Percentiles rank a stretch among this genome's conserved stretches.
Conservation (phyloP, 352 stramenopile species). For the Pythium aristosporum region DNA sequence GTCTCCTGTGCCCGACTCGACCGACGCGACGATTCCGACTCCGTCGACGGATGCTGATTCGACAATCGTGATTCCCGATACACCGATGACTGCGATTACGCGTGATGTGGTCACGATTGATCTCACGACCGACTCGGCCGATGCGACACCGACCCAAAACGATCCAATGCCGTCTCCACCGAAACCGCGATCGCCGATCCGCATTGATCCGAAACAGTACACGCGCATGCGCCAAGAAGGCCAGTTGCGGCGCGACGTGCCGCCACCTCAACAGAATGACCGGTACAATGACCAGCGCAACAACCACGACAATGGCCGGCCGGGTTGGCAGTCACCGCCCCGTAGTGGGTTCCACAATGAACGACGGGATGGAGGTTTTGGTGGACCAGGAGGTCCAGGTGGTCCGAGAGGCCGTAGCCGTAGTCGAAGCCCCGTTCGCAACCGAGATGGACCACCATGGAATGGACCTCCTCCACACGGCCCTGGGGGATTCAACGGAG, state of each 20-base stretch:
- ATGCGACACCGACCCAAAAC: background rate
- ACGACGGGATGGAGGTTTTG: background rate
- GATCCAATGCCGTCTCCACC: background rate
- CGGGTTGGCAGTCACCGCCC: conserved; percentile 8
- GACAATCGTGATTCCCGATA: background rate
- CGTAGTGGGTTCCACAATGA: conserved; percentile 8
- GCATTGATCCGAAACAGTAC: conserved; percentile 16
- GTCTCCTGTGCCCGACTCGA: background rate
- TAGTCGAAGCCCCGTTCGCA: conserved; percentile 18
- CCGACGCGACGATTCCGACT: background rate
- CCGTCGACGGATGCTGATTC: background rate
- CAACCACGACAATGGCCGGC: background rate
- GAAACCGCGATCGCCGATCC: conserved; percentile 11
- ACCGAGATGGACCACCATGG: conserved; percentile 10
- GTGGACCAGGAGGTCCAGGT: background rate
- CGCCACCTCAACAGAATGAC: background rate
- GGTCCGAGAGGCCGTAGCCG: conserved; percentile 9
- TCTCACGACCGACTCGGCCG: conserved; percentile 6
- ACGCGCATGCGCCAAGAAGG: conserved; percentile 7
- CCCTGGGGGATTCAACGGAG: background rate
- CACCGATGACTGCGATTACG: background rate
- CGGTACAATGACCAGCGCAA: background rate
- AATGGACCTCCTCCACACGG: conserved; percentile 1
- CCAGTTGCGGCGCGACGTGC: conserved; percentile 2
- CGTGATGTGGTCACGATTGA: conserved; percentile 12